Percentiles rank a stretch among this genome's conserved stretches.
Conservation (phyloP, 306 rosid species). For the Sphenostylis stenocarpa region DNA sequence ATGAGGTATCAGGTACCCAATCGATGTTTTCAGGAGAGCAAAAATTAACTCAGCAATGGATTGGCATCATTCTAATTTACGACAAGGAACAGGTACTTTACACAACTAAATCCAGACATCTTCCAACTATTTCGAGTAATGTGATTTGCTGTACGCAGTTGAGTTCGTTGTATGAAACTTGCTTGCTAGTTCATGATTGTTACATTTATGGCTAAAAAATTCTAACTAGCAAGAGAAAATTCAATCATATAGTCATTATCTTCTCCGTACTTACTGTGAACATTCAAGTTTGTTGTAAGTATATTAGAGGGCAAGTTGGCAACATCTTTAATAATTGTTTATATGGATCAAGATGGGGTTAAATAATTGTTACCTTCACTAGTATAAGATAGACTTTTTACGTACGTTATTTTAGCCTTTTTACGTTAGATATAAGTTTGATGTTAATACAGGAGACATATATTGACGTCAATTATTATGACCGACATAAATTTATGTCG, state of each 20-base stretch:
- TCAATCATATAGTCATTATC: background rate
- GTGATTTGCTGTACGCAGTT: background rate
- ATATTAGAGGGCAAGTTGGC: background rate
- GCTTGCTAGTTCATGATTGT: background rate
- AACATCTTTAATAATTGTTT: background rate
- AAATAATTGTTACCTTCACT: background rate
- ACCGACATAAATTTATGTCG: too few relatives aligned
- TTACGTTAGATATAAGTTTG: too few relatives aligned
- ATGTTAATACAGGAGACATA: too few relatives aligned
- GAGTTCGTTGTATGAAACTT: background rate
- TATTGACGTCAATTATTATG: too few relatives aligned
- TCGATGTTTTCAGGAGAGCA: conserved; percentile 69
- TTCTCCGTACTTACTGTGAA: conserved; percentile 1
- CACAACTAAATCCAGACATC: background rate
- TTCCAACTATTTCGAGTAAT: conserved; percentile 2
- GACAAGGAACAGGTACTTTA: conserved; percentile 66
- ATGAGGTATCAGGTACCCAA: conserved; percentile 64
- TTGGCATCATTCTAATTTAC: conserved; percentile 93
- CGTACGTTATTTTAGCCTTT: too few relatives aligned
- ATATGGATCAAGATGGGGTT: background rate
- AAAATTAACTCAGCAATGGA: conserved; percentile 73
- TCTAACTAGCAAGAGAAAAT: too few relatives aligned
- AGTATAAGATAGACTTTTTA: too few relatives aligned
- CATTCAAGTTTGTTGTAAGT: background rate
- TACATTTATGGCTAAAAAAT: background rate